phyloP scores from a whole-genome alignment of 305 asterid genomes.

The Fraxinus greggii region DNA sequence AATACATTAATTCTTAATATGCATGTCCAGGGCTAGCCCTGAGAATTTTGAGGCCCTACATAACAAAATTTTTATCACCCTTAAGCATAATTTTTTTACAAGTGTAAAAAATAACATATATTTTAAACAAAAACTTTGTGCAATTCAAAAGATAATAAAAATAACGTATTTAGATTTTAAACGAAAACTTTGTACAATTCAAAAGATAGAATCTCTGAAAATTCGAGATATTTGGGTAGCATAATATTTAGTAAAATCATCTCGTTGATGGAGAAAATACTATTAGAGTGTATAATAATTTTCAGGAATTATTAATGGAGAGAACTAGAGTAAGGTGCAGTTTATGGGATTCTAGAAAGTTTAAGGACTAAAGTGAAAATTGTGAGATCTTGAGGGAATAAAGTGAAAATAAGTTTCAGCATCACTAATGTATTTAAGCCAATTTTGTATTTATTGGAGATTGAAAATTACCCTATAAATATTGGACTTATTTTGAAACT shows the following conservation, averaged over 20 bases:
- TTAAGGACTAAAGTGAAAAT: background rate
- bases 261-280: background rate
- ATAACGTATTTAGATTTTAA: background rate
- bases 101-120: too few relatives aligned
- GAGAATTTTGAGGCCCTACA: too few relatives aligned
- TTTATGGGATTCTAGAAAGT: background rate
- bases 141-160: too few relatives aligned
- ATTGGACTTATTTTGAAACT: background rate
- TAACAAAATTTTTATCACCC: too few relatives aligned
- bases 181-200: background rate
- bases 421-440: background rate
- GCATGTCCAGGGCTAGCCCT: background rate
- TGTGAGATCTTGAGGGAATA: background rate
- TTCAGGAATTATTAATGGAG: background rate
- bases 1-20: background rate
- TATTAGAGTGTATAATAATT: too few relatives aligned
- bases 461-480: background rate
- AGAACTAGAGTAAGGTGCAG: background rate
- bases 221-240: background rate
- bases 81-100: too few relatives aligned
- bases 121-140: too few relatives aligned
- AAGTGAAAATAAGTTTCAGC: background rate
- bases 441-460: background rate
- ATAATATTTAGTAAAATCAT: background rate
- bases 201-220: background rate